phyloP scores from a whole-genome alignment of 768 basidiomycete genomes.

The Lanmaoa rubissima region DNA sequence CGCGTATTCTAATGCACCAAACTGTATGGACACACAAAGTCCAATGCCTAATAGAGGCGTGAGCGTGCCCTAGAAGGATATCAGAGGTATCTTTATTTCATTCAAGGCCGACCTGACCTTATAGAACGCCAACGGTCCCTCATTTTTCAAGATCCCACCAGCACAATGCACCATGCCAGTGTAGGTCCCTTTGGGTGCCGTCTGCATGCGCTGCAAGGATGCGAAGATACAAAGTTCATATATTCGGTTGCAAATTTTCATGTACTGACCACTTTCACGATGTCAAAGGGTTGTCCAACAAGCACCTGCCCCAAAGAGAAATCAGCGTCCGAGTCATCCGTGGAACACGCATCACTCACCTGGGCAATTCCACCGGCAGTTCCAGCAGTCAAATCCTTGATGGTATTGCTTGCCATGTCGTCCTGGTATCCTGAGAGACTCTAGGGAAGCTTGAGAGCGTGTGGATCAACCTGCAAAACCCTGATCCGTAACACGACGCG shows the following conservation, averaged over 20 bases:
- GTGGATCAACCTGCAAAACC: neutral
- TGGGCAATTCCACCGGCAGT: slow-evolving; percentile 91
- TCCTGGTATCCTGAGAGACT: slow-evolving; percentile 9
- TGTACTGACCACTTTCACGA: slow-evolving; percentile 87
- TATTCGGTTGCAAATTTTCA: neutral
- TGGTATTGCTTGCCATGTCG: slow-evolving; percentile 49
- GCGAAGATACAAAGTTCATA: slow-evolving; percentile 10
- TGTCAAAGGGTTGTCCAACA: slow-evolving; percentile 94
- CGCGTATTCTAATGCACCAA: slow-evolving; percentile 81
- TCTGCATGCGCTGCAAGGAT: slow-evolving; percentile 81
- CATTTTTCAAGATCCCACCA: slow-evolving; percentile 84
- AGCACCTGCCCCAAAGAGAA: slow-evolving; percentile 53
- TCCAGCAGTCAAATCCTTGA: slow-evolving; percentile 86
- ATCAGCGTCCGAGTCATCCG: neutral
- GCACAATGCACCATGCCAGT: slow-evolving; percentile 86
- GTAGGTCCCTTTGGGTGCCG: slow-evolving; percentile 86
- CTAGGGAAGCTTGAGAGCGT: neutral
- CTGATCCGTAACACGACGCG: neutral
- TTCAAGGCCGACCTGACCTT: slow-evolving; percentile 53
- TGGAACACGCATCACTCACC: slow-evolving; percentile 38
- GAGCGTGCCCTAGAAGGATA: slow-evolving; percentile 67
- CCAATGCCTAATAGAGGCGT: slow-evolving; percentile 91
- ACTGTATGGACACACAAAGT: slow-evolving; percentile 94
- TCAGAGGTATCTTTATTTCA: neutral
- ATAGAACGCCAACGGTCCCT: slow-evolving; percentile 93